Base-by-base conservation (phyloP, 1,139 yeast species). In the Eremothecium gossypii region DNA sequence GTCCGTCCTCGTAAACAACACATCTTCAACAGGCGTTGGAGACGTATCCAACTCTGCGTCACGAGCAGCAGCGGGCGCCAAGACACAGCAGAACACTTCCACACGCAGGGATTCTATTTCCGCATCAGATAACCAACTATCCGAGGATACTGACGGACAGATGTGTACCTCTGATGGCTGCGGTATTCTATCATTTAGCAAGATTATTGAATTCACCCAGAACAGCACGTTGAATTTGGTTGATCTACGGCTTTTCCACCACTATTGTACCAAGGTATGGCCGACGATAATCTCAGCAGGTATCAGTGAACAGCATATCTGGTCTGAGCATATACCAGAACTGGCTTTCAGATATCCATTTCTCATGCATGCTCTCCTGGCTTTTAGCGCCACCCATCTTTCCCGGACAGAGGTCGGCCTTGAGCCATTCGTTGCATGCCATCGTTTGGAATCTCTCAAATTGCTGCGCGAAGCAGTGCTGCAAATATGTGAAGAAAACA, bases 251-350 rank as follows among this genome's bases (percentile, higher is more conserved):
- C 67, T 89, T 38, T 83, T 89, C 77, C 83, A 85, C 60, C 95
- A 89, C 61, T 89, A 87, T 61, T 82, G 91, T 3, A 77, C 86
- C 0, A 79, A 76, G 34, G 96, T 87, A 1, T 83, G 95, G 63
- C 78, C 79, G 38, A 84, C 96, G 1, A 85, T 89, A 39, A 83
- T 95, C 0, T 85, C 83, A 1, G 94, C 96, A 1, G 96, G 96
- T 1, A 85, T 87, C 30, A 81, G 93, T 13, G 94, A 83, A 51
- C 79, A 84, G 29, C 76, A 81, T 50, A 83, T 89, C 30, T 89
- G 97, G 97, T 77, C 79, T 43, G 76, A 75, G 41, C 94, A 85
- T 53, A 85, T 89, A 12, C 96, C 96, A 1, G 76, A 79, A 69
- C 68, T 89, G 47, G 95, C 96, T 7, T 86, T 89, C 63, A 77